Percentiles rank a stretch among this genome's conserved stretches.
These are phyloP conservation scores for Grigorovia yakushimaensis DNA, from an alignment of 805 yeast genomes.

Conservation along the genomic window DNA sequence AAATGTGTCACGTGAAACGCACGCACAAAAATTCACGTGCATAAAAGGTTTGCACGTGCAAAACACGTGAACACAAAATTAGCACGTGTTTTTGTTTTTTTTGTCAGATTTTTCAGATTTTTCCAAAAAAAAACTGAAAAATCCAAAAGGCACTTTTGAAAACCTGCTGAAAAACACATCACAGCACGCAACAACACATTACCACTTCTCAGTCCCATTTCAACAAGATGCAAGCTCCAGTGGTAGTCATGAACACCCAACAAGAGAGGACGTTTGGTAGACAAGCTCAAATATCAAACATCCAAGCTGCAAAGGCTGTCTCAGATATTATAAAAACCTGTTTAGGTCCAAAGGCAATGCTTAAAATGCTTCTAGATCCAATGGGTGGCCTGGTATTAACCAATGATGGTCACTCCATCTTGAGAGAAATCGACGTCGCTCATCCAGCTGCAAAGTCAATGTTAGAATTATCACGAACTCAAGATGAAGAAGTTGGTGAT, in stretches of 20 bases:
- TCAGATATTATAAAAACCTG: slow-evolving; percentile 97
- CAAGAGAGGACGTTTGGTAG: slow-evolving; percentile 94
- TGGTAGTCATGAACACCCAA: slow-evolving; percentile 74
- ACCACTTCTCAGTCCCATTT: no score
- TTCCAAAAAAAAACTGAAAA: no score
- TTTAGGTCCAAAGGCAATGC: slow-evolving; percentile 98
- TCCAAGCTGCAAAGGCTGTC: slow-evolving; percentile 98
- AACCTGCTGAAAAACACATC: no score
- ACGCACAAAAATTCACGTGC: no score
- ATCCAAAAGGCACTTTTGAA: no score
- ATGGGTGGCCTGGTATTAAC: slow-evolving; percentile 90
- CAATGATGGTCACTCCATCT: slow-evolving; percentile 96
- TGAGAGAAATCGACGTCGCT: slow-evolving; percentile 93
- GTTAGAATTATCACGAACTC: slow-evolving; percentile 94
- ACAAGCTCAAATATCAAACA: slow-evolving; percentile 92
- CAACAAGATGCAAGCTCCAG: slow-evolving; percentile 65
- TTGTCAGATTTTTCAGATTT: no score
- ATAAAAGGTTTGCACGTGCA: no score
- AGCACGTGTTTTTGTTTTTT: no score
- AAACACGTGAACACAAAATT: no score
- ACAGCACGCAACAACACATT: background rate
- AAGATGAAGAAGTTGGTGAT: slow-evolving; percentile 98
- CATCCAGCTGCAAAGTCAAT: slow-evolving; percentile 99
- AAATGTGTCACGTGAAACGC: no score
- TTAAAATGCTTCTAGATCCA: slow-evolving; percentile 95